Base-by-base conservation (phyloP, 306 rosid species). In the Sicyos baderoa region DNA sequence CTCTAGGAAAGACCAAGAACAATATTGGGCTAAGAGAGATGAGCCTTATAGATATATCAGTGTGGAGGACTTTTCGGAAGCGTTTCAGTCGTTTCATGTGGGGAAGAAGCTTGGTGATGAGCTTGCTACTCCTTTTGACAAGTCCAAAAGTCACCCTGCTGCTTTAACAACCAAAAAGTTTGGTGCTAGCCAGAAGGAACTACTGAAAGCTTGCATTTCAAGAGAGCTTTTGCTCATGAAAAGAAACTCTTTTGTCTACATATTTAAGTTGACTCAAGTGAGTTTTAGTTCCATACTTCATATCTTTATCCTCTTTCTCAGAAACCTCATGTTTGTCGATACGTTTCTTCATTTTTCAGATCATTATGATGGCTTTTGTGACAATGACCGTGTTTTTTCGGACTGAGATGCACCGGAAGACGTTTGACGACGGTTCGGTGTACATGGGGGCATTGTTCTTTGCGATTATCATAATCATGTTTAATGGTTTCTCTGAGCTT, bases 1-100 rank as follows among this genome's bases (percentile, higher is more conserved):
- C 14, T 80, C 84, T 14, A 68, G 53, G 76, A 80, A 81, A 64
- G 85, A 81, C 40, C 85, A 81, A 47, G 85, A 81, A 75, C 85
- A 81, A 61, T 81, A 81, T 68, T 78, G 85, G 85, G 22, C 53
- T 8, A 44, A 27, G 1, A 78, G 71, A 81, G 80, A 75, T 12
- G 77, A 53, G 35, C 74, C 80, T 37, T 81, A 78, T 40, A 54
- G 55, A 23, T 78, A 75, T 21, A 40, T 81, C 76, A 29, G 76
- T 35, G 70, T 71, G 12, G 68, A 68, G 60, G 82, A 81, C 58
- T 81, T 81, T 72, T 61, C 79, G 17, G 78, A 78, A 73, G 78
- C 76, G 22, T 81, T 78, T 54, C 79, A 75, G 44, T 72, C 77
- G 29, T 81, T 75, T 72, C 80, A 75, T 44, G 68, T 72, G 9